Percentiles rank a stretch among this genome's conserved stretches.
Conservation (phyloP, 75 land plant species). For the Sequoiadendron giganteum region DNA sequence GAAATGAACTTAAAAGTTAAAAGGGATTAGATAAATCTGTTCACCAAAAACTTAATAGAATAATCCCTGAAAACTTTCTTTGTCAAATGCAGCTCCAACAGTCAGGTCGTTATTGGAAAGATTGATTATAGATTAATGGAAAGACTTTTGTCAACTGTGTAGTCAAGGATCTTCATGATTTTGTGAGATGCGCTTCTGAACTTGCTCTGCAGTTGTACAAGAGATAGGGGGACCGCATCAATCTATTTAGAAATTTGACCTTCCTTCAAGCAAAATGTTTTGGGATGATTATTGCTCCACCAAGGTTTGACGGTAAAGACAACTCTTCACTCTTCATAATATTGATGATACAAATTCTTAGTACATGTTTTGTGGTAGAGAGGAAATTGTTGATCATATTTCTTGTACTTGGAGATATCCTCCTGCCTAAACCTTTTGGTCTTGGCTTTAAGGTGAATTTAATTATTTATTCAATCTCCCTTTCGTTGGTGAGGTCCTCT, state of each 20-base stretch:
- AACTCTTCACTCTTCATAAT: too few relatives aligned
- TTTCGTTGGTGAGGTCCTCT: background rate
- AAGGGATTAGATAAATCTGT: too few relatives aligned
- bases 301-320: background rate
- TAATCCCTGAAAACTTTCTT: background rate
- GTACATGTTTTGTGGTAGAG: background rate
- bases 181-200: background rate
- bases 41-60: too few relatives aligned
- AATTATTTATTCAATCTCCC: background rate
- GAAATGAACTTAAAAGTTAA: too few relatives aligned
- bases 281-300: background rate
- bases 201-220: background rate
- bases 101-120: background rate
- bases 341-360: background rate
- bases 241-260: too few relatives aligned
- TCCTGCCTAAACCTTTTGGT: background rate
- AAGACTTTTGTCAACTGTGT: background rate
- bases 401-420: background rate
- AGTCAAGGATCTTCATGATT: too few relatives aligned
- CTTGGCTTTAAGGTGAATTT: background rate
- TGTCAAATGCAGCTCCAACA: background rate
- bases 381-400: background rate
- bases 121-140: background rate
- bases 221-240: background rate
- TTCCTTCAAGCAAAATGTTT: too few relatives aligned